Evolutionary conservation across 352 stramenopile genomes (phyloP), one percentile per base, ranked within the genome.

Genomic region (Phytophthora fragariae): DNA sequence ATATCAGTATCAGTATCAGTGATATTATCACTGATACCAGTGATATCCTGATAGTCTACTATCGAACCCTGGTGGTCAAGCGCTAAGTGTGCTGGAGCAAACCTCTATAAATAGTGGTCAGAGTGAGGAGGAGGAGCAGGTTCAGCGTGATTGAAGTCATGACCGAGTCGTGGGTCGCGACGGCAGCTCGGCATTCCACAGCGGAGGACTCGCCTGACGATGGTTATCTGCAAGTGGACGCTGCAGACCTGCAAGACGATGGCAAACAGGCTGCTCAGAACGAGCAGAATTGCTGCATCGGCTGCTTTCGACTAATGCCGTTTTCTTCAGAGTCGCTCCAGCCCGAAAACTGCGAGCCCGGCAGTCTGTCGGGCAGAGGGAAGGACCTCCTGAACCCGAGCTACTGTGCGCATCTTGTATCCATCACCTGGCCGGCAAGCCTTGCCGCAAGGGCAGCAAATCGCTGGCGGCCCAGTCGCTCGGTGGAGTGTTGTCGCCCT

Each of bases 271-370:
- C 12, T 19, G 41, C 49, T 27, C n/a, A n/a, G 10, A 15, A 6
- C 12, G 57, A 35, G 37, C 57, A 41, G 21, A 63, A 19, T 19
- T 80, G 77, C 57, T 86, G 80, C 57, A 79, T 82, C 27, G 55
- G 68, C 29, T 86, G 80, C 72, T 84, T 84, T 57, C 65, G 59
- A n/a, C 6, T 80, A 53, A 77, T 84, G 54, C 55, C 73, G 14
- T 21, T 19, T 5, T 47, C 62, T 24, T 55, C 41, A 5, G 46
- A 75, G 58, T 57, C 57, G 21, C 61, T 44, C n/a, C 65, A 44
- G 27, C 63, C 52, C 1, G 19, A 74, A 41, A 39, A 44, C 27
- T 63, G 47, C 11, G 41, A 49, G 15, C 15, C 12, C 41, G 24
- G 2, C 24, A 27, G 24, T 27, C 24, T 2, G 24, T 27, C 24